Conservation (phyloP, 163 green algal genomes). For the Chlamydomonas reinhardtii region DNA sequence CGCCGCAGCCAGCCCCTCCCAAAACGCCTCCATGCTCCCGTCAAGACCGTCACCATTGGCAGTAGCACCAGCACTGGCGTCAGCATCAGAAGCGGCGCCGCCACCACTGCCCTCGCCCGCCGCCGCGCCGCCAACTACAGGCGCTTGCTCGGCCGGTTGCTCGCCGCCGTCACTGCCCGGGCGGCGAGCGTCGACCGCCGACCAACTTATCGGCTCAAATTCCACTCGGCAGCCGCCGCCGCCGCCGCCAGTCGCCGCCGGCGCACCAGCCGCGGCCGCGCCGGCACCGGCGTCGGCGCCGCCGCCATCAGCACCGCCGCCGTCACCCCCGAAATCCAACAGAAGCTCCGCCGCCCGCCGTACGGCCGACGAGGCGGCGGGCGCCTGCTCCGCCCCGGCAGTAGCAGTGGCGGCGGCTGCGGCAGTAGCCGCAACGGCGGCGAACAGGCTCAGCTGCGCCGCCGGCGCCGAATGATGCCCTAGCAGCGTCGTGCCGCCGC, state of each 20-base stretch:
- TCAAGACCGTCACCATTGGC: too few relatives aligned
- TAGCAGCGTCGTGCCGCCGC: background rate
- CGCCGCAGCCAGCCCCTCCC: background rate
- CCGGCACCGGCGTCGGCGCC: too few relatives aligned
- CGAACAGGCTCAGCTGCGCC: background rate
- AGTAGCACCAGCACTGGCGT: too few relatives aligned
- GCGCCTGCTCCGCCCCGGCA: background rate
- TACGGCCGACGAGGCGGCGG: too few relatives aligned
- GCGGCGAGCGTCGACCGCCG: background rate
- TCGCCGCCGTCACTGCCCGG: too few relatives aligned
- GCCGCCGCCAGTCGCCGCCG: background rate
- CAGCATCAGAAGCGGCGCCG: background rate
- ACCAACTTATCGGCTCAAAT: background rate
- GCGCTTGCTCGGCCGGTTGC: background rate
- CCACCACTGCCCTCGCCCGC: too few relatives aligned
- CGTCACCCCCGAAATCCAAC: background rate
- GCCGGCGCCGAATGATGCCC: constrained; percentile 20
- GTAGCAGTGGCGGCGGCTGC: too few relatives aligned
- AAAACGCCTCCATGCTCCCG: background rate
- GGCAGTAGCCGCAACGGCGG: background rate
- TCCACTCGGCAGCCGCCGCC: background rate
- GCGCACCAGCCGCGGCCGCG: background rate
- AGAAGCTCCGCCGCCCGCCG: background rate
- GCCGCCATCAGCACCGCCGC: too few relatives aligned
- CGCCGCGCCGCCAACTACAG: background rate